Percentiles rank a stretch among this genome's conserved stretches.
phyloP scores from a whole-genome alignment of 2,329 filamentous ascomycete species.

The Didymella sp. region DNA sequence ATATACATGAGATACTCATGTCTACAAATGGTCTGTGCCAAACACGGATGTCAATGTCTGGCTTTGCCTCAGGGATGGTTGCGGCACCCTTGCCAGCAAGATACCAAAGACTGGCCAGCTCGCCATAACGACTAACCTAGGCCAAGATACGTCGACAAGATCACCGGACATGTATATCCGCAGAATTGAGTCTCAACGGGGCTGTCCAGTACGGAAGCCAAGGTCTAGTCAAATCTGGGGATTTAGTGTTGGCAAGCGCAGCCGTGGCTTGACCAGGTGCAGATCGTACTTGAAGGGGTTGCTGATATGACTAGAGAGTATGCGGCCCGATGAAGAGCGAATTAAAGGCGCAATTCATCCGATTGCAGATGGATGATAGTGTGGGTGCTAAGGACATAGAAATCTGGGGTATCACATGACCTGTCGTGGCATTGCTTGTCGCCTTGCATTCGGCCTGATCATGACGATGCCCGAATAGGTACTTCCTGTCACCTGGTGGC shows the following conservation, averaged over 20 bases:
- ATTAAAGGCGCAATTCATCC: not conserved
- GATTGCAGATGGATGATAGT: not conserved
- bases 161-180: conserved; percentile 4
- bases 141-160: conserved; percentile 9
- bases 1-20: conserved; percentile 1
- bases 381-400: conserved; percentile 1
- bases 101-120: not conserved
- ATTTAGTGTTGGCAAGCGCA: conserved; percentile 4
- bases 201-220: conserved; percentile 9
- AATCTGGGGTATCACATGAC: conserved; percentile 12
- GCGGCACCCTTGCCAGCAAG: conserved; percentile 2
- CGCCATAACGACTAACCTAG: not conserved
- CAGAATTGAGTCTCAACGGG: not conserved
- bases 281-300: not conserved
- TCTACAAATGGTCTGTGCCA: not conserved
- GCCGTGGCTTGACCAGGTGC: conserved; percentile 1
- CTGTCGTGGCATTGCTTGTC: conserved; percentile 7
- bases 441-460: not conserved
- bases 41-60: conserved; percentile 8
- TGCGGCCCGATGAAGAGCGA: not conserved
- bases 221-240: conserved; percentile 14
- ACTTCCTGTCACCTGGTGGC: not conserved
- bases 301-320: not conserved
- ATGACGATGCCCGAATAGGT: conserved; percentile 9
- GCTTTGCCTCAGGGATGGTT: conserved; percentile 5